A percentile compares a stretch with the other conserved stretches of the same genome.
Evolutionary conservation across 352 stramenopile species (phyloP).

Genomic region (Globisporangium spiculum): DNA sequence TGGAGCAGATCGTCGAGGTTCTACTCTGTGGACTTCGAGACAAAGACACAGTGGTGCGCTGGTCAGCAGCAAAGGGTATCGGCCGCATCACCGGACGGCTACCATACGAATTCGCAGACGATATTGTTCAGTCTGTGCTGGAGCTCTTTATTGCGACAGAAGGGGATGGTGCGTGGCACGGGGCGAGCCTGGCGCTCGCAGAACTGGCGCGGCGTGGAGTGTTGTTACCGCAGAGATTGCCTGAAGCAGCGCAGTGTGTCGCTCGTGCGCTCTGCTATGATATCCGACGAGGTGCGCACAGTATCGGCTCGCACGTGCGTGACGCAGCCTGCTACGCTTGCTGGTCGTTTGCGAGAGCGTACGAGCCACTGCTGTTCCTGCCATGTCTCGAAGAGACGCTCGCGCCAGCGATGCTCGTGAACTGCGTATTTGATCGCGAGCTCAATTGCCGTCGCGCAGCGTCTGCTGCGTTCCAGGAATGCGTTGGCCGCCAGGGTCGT

Average conservation of each 20-base stretch:
- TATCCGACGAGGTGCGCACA: constrained; percentile 91
- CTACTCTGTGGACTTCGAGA: constrained; percentile 88
- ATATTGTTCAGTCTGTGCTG: constrained; percentile 96
- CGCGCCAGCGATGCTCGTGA: constrained; percentile 91
- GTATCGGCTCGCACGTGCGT: constrained; percentile 95
- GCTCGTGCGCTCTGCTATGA: constrained; percentile 94
- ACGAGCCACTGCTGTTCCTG: constrained; percentile 88
- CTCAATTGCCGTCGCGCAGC: constrained; percentile 97
- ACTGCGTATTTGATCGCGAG: constrained; percentile 97
- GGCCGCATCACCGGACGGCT: constrained; percentile 95
- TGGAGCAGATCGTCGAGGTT: constrained; percentile 97
- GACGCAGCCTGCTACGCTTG: constrained; percentile 98
- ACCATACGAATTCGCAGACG: constrained; percentile 93
- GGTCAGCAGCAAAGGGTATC: constrained; percentile 98
- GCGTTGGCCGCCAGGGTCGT: constrained; percentile 86
- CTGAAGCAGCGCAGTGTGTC: constrained; percentile 92
- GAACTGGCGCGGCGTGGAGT: constrained; percentile 95
- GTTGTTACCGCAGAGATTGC: constrained; percentile 91
- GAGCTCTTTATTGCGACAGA: constrained; percentile 93
- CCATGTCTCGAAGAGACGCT: constrained; percentile 89
- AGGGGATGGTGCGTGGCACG: constrained; percentile 95
- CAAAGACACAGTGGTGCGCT: constrained; percentile 97
- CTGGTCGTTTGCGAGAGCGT: constrained; percentile 97
- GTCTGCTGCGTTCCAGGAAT: constrained; percentile 97
- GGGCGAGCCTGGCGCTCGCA: constrained; percentile 95